phyloP scores from a whole-genome alignment of 805 yeast genomes.

The Starmerella apicola region DNA sequence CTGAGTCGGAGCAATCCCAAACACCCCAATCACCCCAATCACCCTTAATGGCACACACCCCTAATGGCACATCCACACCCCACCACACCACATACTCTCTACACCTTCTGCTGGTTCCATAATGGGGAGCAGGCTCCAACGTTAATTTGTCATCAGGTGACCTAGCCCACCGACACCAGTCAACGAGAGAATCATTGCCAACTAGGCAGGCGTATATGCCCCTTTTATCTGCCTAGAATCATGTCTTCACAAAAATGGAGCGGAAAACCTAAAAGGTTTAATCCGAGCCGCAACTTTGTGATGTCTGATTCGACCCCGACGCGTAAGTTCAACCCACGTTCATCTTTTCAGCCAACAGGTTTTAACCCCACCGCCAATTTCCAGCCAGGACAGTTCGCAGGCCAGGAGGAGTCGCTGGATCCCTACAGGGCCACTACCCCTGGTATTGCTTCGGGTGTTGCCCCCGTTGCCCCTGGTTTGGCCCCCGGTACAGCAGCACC shows the following conservation, averaged over 20 bases:
- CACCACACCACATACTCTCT: too few relatives aligned
- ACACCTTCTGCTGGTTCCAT: too few relatives aligned
- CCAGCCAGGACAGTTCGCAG: not conserved
- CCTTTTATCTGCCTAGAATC: not conserved
- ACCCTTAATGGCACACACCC: too few relatives aligned
- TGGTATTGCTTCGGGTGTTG: too few relatives aligned
- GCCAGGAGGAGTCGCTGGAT: not conserved
- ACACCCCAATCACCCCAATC: too few relatives aligned
- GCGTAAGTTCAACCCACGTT: slow-evolving; percentile 16
- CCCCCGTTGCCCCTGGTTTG: too few relatives aligned
- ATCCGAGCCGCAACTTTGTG: slow-evolving; percentile 14
- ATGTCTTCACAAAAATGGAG: slow-evolving; percentile 17
- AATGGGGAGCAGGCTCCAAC: too few relatives aligned
- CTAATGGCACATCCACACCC: too few relatives aligned
- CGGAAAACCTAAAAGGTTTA: slow-evolving; percentile 13
- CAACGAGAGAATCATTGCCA: not conserved
- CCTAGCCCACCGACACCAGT: too few relatives aligned
- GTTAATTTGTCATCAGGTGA: too few relatives aligned
- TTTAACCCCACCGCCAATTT: not conserved
- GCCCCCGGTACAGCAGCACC: too few relatives aligned
- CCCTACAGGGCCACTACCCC: not conserved
- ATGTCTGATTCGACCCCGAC: slow-evolving; percentile 10
- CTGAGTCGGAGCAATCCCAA: too few relatives aligned
- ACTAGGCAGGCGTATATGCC: not conserved
- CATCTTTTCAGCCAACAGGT: slow-evolving; percentile 14